Evolutionary conservation across 2,329 filamentous ascomycete species (phyloP), one percentile per base, ranked within the genome.

Genomic region (Parascedosporium putredinis): DNA sequence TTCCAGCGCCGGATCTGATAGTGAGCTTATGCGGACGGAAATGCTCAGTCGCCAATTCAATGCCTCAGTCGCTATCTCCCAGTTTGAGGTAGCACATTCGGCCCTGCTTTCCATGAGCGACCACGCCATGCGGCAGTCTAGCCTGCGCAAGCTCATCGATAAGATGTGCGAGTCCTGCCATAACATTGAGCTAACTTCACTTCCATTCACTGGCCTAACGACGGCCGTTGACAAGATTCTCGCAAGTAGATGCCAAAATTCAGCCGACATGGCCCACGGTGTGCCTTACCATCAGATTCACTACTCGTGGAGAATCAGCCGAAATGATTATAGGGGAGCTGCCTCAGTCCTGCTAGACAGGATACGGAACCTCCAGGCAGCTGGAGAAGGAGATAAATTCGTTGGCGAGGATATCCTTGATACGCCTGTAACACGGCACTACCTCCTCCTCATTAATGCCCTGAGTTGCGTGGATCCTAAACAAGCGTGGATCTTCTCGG

Each of bases 381-480:
- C 77, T 0, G 77, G 79, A 22, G 76, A 81, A 55, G 78, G 76
- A 3, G 77, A 83, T 53, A 73, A 71, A 53, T 65, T 76, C n/a
- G 57, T 68, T 1, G 69, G 69, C 3, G 74, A 75, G 16, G 79
- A 83, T 53, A 71, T 73, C 3, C 68, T 81, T 9, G 80, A 84
- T 56, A 84, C 80, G 0, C 73, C 75, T 1, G 74, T 86, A 27
- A 81, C 84, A 44, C 79, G 86, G 57, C 84, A 88, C 59, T 93
- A 95, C 59, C 71, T 97, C n/a, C 76, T 89, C 53, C 77, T 98
- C 42, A 95, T 98, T 69, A 98, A 98, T 63, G 84, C 88, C 1
- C 73, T 98, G 53, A 88, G 86, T 56, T 95, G 88, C 55, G 88
- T 96, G 36, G 81, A 86, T 45, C 73, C 82, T 51, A 80, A 77